Conservation (phyloP, 1,284 basidiomycete species). For the Ganoderma sp. region DNA sequence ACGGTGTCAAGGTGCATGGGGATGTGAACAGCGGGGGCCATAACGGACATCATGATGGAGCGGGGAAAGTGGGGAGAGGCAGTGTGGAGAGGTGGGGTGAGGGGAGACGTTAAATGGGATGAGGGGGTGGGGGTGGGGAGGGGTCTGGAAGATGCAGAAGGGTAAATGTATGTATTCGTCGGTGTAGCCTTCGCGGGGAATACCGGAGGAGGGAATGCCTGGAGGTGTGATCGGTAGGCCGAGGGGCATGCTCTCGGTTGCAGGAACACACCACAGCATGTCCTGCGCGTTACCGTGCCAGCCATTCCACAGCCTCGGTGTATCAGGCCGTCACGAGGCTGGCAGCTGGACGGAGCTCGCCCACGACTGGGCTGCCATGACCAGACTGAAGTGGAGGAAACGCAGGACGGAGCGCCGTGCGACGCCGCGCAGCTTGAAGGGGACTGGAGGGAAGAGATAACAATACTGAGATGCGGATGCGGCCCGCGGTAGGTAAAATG, state of each 20-base stretch:
- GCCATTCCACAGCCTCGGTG: slow-evolving; percentile 28
- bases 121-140: slow-evolving; percentile 29
- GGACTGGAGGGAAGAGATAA: slow-evolving; percentile 3
- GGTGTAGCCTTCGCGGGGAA: slow-evolving; percentile 35
- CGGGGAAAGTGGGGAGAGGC: slow-evolving; percentile 15
- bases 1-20: slow-evolving; percentile 41
- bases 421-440: background rate
- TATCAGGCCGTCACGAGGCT: slow-evolving; percentile 29
- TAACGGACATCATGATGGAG: slow-evolving; percentile 47
- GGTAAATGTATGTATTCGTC: slow-evolving; percentile 32
- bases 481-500: background rate
- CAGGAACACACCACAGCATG: slow-evolving; percentile 25
- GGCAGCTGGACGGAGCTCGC: slow-evolving; percentile 27
- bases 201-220: slow-evolving; percentile 34
- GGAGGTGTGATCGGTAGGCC: slow-evolving; percentile 31
- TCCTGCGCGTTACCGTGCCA: slow-evolving; percentile 17
- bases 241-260: slow-evolving; percentile 32
- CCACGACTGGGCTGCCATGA: slow-evolving; percentile 22
- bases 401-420: slow-evolving; percentile 10
- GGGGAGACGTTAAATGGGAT: slow-evolving; percentile 9
- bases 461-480: background rate
- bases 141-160: slow-evolving; percentile 14
- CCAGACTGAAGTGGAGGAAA: slow-evolving; percentile 13
- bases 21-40: slow-evolving; percentile 43
- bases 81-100: slow-evolving; percentile 25